Evolutionary conservation across 2,329 filamentous ascomycete genomes (phyloP).

Genomic region (Paramyrothecium sp.): DNA sequence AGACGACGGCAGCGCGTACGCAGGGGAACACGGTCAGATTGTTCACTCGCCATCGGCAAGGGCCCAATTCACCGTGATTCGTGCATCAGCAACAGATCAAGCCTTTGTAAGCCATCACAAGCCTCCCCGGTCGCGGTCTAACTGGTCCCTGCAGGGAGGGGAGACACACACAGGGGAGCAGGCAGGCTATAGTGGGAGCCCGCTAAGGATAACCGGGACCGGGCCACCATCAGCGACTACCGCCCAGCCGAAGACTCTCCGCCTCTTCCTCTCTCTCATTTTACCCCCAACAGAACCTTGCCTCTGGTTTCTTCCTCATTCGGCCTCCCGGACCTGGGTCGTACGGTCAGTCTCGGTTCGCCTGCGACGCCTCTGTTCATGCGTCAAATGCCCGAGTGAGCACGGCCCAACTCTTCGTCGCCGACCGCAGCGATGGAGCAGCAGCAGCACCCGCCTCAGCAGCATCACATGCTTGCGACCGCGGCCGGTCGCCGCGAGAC

Average conservation of each 20-base stretch:
- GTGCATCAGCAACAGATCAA: background rate
- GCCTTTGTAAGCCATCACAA: background rate
- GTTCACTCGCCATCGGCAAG: too few species aligned
- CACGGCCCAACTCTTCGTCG: background rate
- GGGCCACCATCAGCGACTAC: background rate
- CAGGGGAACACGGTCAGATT: too few species aligned
- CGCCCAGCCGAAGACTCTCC: background rate
- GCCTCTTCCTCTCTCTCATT: background rate
- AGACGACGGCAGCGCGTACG: too few species aligned
- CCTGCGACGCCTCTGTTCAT: too few species aligned
- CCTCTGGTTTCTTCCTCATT: too few species aligned
- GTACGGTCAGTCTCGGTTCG: too few species aligned
- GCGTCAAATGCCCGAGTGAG: background rate
- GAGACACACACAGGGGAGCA: background rate
- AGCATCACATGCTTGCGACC: background rate
- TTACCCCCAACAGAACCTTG: too few species aligned
- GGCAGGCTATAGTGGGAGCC: too few species aligned
- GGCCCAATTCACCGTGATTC: too few species aligned
- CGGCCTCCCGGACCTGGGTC: too few species aligned
- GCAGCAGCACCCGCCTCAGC: background rate
- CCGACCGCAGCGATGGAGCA: background rate
- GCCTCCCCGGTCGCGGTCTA: background rate
- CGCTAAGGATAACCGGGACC: background rate
- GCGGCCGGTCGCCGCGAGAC: conserved; percentile 3
- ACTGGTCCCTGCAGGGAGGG: background rate